Base-by-base conservation (phyloP, 2,329 filamentous ascomycete genomes). In the Paraphaeosphaeria minitans region DNA sequence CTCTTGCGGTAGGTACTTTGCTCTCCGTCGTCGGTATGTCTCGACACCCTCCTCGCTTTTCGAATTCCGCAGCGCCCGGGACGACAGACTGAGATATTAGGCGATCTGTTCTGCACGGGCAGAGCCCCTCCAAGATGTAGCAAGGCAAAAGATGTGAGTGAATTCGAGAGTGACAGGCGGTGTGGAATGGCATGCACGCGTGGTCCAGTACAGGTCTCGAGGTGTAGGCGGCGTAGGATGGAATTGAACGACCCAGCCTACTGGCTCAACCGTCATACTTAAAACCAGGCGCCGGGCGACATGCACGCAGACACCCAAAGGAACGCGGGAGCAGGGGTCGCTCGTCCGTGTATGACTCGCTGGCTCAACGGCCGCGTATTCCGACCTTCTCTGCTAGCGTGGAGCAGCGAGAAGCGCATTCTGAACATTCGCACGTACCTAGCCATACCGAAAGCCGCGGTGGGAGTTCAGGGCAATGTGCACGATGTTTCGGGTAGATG, bases 221-320 rank as follows among this genome's bases (percentile, higher is more conserved):
- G 27, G 16, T 21, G 37, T 21, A 45, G 24, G 22, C n/a, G 45
- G 45, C n/a, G 19, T 24, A 53, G 29, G 51, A 53, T 43, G 37
- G 31, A 10, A 31, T 31, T 4, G 37, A 21, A 6, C 49, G 49
- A 42, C 33, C 49, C 49, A 42, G 22, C n/a, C 35, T 21, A 14
- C 49, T 9, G 35, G 49, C 49, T 52, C 49, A 42, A 52, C 49
- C 35, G 49, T 52, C 49, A 35, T 52, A 52, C 49, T 53, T 45
- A 43, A 53, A 45, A 45, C 51, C 35, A 33, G 10, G n/a, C 51
- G 41, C 51, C 41, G 51, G 22, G 51, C 51, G 29, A 19, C 41
- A n/a, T 43, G 51, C 51, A 53, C 9, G n/a, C 39, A 42, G 29
- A 9, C 37, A 31, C 14, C 35, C 35, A 46, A 43, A 39, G 29